phyloP scores from a whole-genome alignment of 1,139 yeast species.

The Kodamaea sp. region DNA sequence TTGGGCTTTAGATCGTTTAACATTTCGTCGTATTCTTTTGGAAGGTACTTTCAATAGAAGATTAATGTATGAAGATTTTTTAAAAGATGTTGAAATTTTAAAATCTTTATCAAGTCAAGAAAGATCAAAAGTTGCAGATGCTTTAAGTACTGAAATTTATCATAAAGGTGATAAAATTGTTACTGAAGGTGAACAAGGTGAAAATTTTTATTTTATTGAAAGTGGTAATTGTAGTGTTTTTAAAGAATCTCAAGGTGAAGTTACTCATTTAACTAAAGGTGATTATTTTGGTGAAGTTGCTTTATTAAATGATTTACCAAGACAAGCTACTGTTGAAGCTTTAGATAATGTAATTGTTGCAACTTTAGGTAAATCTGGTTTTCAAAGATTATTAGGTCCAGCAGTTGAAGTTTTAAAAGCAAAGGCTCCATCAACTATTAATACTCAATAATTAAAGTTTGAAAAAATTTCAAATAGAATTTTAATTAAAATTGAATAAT shows the following conservation, averaged over 20 bases:
- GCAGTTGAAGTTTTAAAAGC: conserved; percentile 78
- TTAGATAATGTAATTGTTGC: conserved; percentile 77
- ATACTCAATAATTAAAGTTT: neutral
- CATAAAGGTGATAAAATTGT: conserved; percentile 74
- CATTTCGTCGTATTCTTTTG: conserved; percentile 85
- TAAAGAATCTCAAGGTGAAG: conserved; percentile 52
- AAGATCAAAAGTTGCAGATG: conserved; percentile 91
- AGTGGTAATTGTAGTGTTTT: conserved; percentile 79
- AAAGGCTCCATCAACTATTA: conserved; percentile 64
- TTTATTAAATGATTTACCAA: conserved; percentile 81
- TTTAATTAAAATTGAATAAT: no score
- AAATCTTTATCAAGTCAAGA: conserved; percentile 72
- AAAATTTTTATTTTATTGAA: conserved; percentile 85
- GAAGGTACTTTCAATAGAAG: conserved; percentile 91
- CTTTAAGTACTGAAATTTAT: conserved; percentile 74
- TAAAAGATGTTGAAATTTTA: conserved; percentile 82
- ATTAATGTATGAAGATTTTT: conserved; percentile 82
- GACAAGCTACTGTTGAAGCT: conserved; percentile 92
- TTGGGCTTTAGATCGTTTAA: conserved; percentile 92
- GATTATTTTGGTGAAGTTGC: conserved; percentile 98
- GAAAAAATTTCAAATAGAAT: no score
- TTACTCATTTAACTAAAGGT: conserved; percentile 67
- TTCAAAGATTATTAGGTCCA: conserved; percentile 90
- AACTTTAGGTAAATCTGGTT: conserved; percentile 85
- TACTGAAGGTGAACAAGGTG: conserved; percentile 87